phyloP scores from a whole-genome alignment of 2,329 filamentous ascomycete genomes.

The Biscogniauxia sp. region DNA sequence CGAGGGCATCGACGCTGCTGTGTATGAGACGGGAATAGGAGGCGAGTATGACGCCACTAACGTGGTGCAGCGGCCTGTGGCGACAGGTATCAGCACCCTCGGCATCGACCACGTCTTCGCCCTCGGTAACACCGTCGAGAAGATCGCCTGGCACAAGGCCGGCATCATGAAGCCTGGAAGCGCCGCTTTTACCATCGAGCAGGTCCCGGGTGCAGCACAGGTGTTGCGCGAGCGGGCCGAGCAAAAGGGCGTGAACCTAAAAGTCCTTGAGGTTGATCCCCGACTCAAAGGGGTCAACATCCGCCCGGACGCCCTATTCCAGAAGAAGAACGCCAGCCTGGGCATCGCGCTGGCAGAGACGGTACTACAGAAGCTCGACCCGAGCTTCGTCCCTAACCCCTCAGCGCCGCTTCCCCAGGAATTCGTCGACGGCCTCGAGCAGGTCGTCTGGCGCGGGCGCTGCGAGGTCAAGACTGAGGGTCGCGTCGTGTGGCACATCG shows the following conservation, averaged over 20 bases:
- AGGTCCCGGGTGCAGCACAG: constrained; percentile 43
- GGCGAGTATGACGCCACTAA: constrained; percentile 70
- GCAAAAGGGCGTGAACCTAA: constrained; percentile 50
- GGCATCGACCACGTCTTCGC: constrained; percentile 67
- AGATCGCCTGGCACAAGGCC: constrained; percentile 73
- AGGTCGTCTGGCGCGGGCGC: constrained; percentile 74
- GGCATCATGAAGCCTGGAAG: constrained; percentile 65
- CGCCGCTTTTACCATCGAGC: constrained; percentile 57
- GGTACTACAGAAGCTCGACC: constrained; percentile 45
- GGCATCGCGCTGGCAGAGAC: constrained; percentile 51
- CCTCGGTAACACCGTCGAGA: constrained; percentile 60
- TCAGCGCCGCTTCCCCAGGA: constrained; percentile 50
- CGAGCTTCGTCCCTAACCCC: constrained; percentile 24
- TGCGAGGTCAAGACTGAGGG: constrained; percentile 62
- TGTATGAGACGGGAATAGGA: constrained; percentile 67
- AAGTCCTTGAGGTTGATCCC: constrained; percentile 45
- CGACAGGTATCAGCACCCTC: constrained; percentile 61
- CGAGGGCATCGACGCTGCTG: constrained; percentile 59
- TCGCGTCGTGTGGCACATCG: constrained; percentile 76
- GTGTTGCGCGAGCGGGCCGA: constrained; percentile 50
- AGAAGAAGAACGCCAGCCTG: constrained; percentile 54
- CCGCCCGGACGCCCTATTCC: constrained; percentile 53
- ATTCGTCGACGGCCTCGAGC: constrained; percentile 71
- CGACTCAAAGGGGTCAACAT: constrained; percentile 47
- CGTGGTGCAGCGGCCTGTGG: constrained; percentile 56